A percentile compares a stretch with the other conserved stretches of the same genome.
These are phyloP conservation scores for Ustilaginoidea virens DNA, from an alignment of 2,329 filamentous ascomycete species.

Conservation along the genomic window DNA sequence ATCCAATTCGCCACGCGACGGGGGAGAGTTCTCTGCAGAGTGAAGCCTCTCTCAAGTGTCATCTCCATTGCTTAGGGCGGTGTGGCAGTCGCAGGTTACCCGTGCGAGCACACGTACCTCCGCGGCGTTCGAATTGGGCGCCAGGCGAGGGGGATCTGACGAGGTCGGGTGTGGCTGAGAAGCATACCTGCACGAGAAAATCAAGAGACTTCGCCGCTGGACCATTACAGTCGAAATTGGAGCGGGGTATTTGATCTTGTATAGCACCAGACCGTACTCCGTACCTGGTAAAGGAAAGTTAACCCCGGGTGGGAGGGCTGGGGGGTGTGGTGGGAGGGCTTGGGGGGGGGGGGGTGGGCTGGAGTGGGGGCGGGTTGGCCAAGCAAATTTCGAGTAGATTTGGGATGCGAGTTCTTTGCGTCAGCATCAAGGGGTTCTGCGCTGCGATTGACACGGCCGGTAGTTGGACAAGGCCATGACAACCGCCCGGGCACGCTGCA, in stretches of 20 bases:
- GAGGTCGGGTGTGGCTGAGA: conserved; percentile 30
- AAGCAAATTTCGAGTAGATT: too few relatives aligned
- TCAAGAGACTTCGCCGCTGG: conserved; percentile 41
- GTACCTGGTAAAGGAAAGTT: not conserved
- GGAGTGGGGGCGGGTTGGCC: too few relatives aligned
- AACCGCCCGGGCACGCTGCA: too few relatives aligned
- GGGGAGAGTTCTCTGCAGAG: conserved; percentile 58
- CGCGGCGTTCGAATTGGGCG: conserved; percentile 56
- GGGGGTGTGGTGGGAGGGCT: too few relatives aligned
- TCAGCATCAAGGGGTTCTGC: too few relatives aligned
- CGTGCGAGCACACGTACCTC: conserved; percentile 47
- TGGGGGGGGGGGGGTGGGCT: too few relatives aligned
- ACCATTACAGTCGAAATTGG: conserved; percentile 43
- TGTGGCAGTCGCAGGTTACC: conserved; percentile 49
- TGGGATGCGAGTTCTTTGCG: too few relatives aligned
- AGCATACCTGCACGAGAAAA: too few relatives aligned
- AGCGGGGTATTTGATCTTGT: conserved; percentile 8
- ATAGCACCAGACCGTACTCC: too few relatives aligned
- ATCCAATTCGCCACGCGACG: conserved; percentile 57
- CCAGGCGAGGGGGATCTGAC: conserved; percentile 36
- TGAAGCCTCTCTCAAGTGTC: conserved; percentile 56
- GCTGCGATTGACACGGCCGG: too few relatives aligned
- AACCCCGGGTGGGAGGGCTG: too few relatives aligned
- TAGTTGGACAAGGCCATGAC: too few relatives aligned
- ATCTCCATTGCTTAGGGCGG: conserved; percentile 53